Evolutionary conservation across 2,329 filamentous ascomycete species (phyloP).

Genomic region (Xylariaceae sp.): DNA sequence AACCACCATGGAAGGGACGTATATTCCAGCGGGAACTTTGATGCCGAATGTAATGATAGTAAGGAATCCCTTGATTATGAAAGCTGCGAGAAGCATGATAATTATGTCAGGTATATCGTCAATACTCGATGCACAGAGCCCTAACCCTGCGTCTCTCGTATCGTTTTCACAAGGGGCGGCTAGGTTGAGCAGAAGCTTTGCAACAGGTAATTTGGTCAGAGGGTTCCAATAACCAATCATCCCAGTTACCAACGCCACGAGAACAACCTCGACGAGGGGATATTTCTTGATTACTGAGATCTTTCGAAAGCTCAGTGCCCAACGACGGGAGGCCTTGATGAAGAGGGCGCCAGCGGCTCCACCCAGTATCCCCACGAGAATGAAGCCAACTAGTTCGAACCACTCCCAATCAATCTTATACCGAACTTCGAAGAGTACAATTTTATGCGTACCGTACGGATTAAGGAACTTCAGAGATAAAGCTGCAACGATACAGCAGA

Average conservation of each 20-base stretch:
- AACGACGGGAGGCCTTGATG: slow-evolving; percentile 91
- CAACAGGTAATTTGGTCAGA: slow-evolving; percentile 87
- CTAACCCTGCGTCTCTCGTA: slow-evolving; percentile 66
- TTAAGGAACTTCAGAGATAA: slow-evolving; percentile 93
- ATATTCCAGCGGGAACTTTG: slow-evolving; percentile 96
- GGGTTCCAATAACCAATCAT: slow-evolving; percentile 92
- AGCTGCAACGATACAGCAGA: slow-evolving; percentile 94
- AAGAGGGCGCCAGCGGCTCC: slow-evolving; percentile 88
- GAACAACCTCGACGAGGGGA: slow-evolving; percentile 84
- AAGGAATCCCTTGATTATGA: slow-evolving; percentile 87
- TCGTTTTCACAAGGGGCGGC: slow-evolving; percentile 84
- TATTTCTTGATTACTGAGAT: slow-evolving; percentile 80
- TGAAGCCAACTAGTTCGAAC: slow-evolving; percentile 87
- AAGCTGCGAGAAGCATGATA: slow-evolving; percentile 73
- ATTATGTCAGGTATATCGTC: slow-evolving; percentile 84
- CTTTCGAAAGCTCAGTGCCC: slow-evolving; percentile 88
- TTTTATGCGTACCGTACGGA: slow-evolving; percentile 94
- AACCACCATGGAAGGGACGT: slow-evolving; percentile 98
- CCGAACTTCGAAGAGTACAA: slow-evolving; percentile 93
- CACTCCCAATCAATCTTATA: slow-evolving; percentile 92
- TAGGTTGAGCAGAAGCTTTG: slow-evolving; percentile 88
- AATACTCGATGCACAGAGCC: slow-evolving; percentile 75
- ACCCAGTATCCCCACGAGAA: slow-evolving; percentile 84
- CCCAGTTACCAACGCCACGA: slow-evolving; percentile 86
- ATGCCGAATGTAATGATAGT: slow-evolving; percentile 94